These are phyloP conservation scores for Colletotrichum kahawae DNA, from an alignment of 2,329 filamentous ascomycete species.

Conservation along the genomic window DNA sequence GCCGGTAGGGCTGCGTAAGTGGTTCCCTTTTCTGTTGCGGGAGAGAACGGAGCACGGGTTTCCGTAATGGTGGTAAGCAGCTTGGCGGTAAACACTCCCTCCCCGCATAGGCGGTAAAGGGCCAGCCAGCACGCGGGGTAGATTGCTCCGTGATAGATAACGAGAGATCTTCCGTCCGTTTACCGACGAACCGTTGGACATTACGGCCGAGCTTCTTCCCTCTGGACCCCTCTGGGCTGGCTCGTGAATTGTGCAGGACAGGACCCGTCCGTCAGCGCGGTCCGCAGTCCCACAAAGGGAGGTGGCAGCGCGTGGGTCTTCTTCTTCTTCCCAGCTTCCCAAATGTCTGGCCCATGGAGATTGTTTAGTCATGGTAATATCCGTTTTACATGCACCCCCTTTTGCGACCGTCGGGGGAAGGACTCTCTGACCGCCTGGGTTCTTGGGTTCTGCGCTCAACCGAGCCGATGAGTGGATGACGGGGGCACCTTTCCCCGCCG, in stretches of 20 bases:
- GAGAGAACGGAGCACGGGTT: neutral
- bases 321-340: neutral
- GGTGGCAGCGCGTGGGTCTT: constrained; percentile 3
- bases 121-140: neutral
- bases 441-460: neutral
- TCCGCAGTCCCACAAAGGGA: neutral
- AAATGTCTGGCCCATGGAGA: neutral
- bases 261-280: neutral
- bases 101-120: neutral
- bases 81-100: neutral
- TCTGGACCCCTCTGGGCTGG: no score
- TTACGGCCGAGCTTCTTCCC: neutral
- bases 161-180: neutral
- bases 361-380: neutral
- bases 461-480: neutral
- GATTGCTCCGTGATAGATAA: neutral
- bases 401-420: neutral
- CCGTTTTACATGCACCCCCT: neutral
- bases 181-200: neutral
- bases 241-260: neutral
- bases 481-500: neutral
- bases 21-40: neutral
- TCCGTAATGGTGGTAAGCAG: neutral
- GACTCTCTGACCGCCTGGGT: neutral
- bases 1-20: neutral